Evolutionary conservation across 352 stramenopile species (phyloP), one percentile per base, ranked within the genome.

Genomic region (Phytophthora sojae): DNA sequence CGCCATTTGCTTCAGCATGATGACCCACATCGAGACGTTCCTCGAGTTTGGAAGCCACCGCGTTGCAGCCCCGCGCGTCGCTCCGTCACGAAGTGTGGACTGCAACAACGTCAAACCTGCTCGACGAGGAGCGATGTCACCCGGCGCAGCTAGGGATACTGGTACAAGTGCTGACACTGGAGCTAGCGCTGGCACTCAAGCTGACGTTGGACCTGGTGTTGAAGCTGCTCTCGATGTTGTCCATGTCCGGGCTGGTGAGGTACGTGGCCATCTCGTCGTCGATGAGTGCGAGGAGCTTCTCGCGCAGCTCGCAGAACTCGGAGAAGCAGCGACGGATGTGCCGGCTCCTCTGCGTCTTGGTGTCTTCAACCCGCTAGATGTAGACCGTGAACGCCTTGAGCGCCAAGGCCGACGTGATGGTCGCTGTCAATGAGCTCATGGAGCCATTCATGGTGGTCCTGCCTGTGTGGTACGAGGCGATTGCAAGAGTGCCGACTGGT

Each of bases 331-430:
- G 83, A 44, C 81, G 83, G 26, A 92, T 61, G 64, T 91, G 84
- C 86, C 86, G 92, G 55, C 73, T 79, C 47, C 78, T 55, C 30
- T 60, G 60, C 8, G 62, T 85, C 51, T 77, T 65, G 19, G 61
- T 64, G 69, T 90, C 85, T 53, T 90, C 82, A 29, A 93, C 77
- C 12, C 79, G 75, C 26, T 93, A 54, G 19, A 92, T 82, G 76
- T 94, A 94, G 25, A 94, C 76, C 0, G 86, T 94, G 7, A 85
- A 94, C 49, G 85, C 82, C 62, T 91, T 91, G 50, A 92, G 76
- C 8, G 81, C 85, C 26, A 93, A 65, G 14, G 85, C 85, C 26
- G 85, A 92, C 44, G 81, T 90, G 64, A 94, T 90, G 23, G 64
- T 80, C 51, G 78, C 82, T 17, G 81, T 82, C n/a, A 92, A 67